These are phyloP conservation scores for Beauveria scarabaeidicola DNA, from an alignment of 2,329 filamentous ascomycete species.

Conservation along the genomic window DNA sequence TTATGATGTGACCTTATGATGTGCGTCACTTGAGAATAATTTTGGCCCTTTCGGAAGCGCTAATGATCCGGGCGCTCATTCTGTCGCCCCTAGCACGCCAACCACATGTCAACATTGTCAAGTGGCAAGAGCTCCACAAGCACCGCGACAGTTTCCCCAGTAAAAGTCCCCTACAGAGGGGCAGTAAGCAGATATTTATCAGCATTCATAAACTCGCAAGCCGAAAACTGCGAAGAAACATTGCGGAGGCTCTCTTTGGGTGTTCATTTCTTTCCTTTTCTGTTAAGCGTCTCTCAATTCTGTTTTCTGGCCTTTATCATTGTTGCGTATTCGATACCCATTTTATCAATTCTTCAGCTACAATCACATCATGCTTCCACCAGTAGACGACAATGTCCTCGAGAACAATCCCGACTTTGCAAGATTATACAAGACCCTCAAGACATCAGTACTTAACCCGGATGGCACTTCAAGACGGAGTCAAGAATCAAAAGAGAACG, in stretches of 20 bases:
- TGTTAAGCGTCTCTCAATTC: not conserved
- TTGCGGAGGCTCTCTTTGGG: not conserved
- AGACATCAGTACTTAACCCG: conserved; percentile 43
- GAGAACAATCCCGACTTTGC: conserved; percentile 52
- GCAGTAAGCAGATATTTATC: not conserved
- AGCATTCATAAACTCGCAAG: not conserved
- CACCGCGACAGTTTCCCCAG: not conserved
- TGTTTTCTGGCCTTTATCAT: not conserved
- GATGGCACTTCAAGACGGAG: conserved; percentile 50
- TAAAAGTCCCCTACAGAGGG: not conserved
- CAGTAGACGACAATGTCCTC: conserved; percentile 46
- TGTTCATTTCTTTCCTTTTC: not conserved
- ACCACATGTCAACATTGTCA: not conserved
- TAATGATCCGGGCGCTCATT: conserved; percentile 9
- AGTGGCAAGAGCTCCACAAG: not conserved
- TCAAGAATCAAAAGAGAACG: conserved; percentile 40
- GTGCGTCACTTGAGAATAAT: not conserved
- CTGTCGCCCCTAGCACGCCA: not conserved
- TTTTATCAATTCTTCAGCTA: not conserved
- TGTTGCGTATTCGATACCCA: not conserved
- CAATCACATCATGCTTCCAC: conserved; percentile 42
- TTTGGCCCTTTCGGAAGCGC: conserved; percentile 10
- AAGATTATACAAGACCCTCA: conserved; percentile 44
- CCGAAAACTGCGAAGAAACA: not conserved
- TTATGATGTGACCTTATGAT: not conserved